phyloP scores from a whole-genome alignment of 495 filamentous ascomycete species.

The Thozetella sp. region DNA sequence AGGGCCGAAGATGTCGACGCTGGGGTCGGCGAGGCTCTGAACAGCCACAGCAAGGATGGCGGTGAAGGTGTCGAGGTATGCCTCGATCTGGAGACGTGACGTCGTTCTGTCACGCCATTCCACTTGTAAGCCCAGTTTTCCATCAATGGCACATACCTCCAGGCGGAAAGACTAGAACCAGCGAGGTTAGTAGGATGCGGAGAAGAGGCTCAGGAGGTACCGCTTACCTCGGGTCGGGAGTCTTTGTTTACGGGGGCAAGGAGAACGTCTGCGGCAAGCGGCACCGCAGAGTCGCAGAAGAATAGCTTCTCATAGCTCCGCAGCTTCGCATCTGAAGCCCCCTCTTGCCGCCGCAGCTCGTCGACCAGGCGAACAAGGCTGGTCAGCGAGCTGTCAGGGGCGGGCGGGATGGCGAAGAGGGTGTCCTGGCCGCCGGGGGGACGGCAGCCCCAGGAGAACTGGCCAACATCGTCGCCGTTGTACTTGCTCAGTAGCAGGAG shows the following conservation, averaged over 20 bases:
- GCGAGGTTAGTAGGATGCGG: too few relatives aligned
- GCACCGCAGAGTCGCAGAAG: neutral
- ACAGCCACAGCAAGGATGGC: constrained; percentile 5
- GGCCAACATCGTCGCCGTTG: neutral
- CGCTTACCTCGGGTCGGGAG: neutral
- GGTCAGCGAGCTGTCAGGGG: neutral
- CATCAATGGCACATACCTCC: neutral
- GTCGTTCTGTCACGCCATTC: constrained; percentile 7
- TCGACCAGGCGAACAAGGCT: neutral
- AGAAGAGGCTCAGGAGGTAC: too few relatives aligned
- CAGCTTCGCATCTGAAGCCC: constrained; percentile 6
- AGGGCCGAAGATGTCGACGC: constrained; percentile 10
- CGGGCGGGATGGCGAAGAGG: neutral
- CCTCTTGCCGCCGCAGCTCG: neutral
- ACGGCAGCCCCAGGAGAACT: neutral
- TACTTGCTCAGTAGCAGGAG: neutral
- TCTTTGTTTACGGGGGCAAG: neutral
- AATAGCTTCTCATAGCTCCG: constrained; percentile 10
- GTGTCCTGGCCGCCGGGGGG: neutral
- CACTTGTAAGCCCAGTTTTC: constrained; percentile 9
- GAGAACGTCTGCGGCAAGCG: neutral
- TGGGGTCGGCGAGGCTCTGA: constrained; percentile 1
- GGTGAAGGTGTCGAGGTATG: constrained; percentile 10
- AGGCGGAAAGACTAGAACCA: neutral
- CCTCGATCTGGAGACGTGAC: constrained; percentile 6